phyloP scores from a whole-genome alignment of 345 rosid species.

The Hypericum androsaemum region DNA sequence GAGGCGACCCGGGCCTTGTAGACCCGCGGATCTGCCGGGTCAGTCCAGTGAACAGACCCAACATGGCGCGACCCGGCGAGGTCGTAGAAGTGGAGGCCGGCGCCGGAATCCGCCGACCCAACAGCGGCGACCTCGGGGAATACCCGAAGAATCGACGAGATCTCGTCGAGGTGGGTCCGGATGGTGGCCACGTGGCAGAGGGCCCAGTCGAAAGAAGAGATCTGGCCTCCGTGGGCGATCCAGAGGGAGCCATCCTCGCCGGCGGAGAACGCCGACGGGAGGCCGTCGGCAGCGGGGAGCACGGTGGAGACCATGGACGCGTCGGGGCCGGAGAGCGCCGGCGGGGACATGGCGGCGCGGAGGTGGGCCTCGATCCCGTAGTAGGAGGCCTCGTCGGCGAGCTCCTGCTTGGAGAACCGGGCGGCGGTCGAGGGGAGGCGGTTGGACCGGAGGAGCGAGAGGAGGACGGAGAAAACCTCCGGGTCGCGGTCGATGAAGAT shows the following conservation, averaged over 20 bases:
- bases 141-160: slow-evolving; percentile 54
- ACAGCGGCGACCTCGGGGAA: slow-evolving; percentile 57
- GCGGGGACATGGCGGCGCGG: slow-evolving; percentile 51
- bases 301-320: slow-evolving; percentile 57
- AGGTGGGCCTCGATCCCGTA: slow-evolving; percentile 74
- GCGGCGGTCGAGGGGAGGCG: slow-evolving; percentile 54
- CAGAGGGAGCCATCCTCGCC: slow-evolving; percentile 62
- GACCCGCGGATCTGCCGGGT: slow-evolving; percentile 71
- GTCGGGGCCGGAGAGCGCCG: slow-evolving; percentile 59
- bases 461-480: slow-evolving; percentile 72
- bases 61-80: slow-evolving; percentile 45
- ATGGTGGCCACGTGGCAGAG: slow-evolving; percentile 49
- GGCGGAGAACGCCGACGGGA: slow-evolving; percentile 58
- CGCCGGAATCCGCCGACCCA: slow-evolving; percentile 55
- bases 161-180: slow-evolving; percentile 69
- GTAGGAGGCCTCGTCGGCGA: slow-evolving; percentile 77
- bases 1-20: slow-evolving; percentile 63
- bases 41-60: slow-evolving; percentile 70
- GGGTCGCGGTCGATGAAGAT: slow-evolving; percentile 94
- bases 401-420: slow-evolving; percentile 67
- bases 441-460: slow-evolving; percentile 65
- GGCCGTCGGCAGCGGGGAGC: slow-evolving; percentile 54
- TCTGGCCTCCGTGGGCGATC: slow-evolving; percentile 89
- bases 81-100: slow-evolving; percentile 85
- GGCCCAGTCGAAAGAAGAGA: slow-evolving; percentile 70